Evolutionary conservation across 2,329 filamentous ascomycete genomes (phyloP), one percentile per base, ranked within the genome.

Genomic region (Venturiaceae sp.): DNA sequence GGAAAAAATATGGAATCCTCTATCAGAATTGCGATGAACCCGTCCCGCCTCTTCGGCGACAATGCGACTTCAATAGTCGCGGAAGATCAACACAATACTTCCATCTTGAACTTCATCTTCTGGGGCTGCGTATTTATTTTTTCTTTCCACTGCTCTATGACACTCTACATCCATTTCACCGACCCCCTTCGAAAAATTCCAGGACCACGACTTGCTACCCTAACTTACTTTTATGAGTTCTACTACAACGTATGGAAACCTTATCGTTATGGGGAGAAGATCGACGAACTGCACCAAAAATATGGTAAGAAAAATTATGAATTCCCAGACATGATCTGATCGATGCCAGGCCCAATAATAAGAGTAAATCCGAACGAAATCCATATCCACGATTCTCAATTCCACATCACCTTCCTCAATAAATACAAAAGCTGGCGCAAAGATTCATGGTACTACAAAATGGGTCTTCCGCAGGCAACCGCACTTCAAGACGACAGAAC

Each of bases 181-280:
- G 11, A 11, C 11, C 36, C 36, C 11, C 11, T 39, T n/a, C 11
- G 36, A 39, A 60, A 61, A 30, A 64, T 66, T 55, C 66, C 65
- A 3, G 66, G 65, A 9, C 66, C 65, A 23, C 65, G 63, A 39
- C 47, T 67, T 16, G 64, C 66, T 13, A 65, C 65, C 5, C 36
- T 65, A 23, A 67, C 62, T 1, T 44, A 47, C 56, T 65, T 64
- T 61, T 66, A 66, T 54, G 65, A 67, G 57, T 64, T 64, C 53
- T 68, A 66, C 60, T 66, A 64, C 44, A 65, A 68, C 55, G 62
- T 65, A 11, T 23, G 65, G 30, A 55, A 61, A 39, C 61, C 60
- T 30, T 64, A 65, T 13, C 61, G 63, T 30, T 68, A 65, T 57
- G 56, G 59, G 5, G 63, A 62, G 54, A 62, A 66, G 39, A 66